Evolutionary conservation across 2,329 filamentous ascomycete genomes (phyloP).

Genomic region (Falciphora oryzae): DNA sequence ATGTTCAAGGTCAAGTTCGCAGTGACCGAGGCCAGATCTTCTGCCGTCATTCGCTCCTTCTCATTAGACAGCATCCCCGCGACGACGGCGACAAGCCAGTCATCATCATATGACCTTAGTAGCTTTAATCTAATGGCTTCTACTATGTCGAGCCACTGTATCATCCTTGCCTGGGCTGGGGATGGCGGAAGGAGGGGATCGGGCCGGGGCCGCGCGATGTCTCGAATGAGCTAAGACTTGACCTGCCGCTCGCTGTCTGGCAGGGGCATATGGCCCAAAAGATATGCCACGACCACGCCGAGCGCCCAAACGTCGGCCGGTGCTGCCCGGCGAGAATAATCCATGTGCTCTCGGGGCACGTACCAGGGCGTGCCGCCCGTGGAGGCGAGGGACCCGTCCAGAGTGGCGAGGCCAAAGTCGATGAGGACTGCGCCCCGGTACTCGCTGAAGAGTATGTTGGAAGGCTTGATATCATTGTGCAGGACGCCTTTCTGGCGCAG

Average conservation of each 20-base stretch:
- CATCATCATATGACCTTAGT: not conserved
- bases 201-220: not conserved
- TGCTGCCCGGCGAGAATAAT: not conserved
- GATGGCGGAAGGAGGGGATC: not conserved
- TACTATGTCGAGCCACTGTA: not conserved
- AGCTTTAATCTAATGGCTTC: not conserved
- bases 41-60: not conserved
- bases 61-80: not conserved
- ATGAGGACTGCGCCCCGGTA: slow-evolving; percentile 1
- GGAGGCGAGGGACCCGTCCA: not conserved
- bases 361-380: slow-evolving; percentile 7
- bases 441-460: slow-evolving; percentile 4
- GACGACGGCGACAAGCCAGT: not conserved
- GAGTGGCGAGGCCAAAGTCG: slow-evolving; percentile 7
- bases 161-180: not conserved
- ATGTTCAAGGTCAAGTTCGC: no score
- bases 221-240: not conserved
- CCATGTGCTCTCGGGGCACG: not conserved
- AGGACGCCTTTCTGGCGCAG: not conserved
- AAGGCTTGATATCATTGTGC: slow-evolving; percentile 8
- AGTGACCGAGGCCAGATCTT: not conserved
- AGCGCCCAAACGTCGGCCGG: slow-evolving; percentile 4
- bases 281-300: not conserved
- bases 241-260: slow-evolving; percentile 1
- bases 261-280: not conserved